phyloP scores from a whole-genome alignment of 129 eudicot species.

The Ambrosia artemisiifolia region DNA sequence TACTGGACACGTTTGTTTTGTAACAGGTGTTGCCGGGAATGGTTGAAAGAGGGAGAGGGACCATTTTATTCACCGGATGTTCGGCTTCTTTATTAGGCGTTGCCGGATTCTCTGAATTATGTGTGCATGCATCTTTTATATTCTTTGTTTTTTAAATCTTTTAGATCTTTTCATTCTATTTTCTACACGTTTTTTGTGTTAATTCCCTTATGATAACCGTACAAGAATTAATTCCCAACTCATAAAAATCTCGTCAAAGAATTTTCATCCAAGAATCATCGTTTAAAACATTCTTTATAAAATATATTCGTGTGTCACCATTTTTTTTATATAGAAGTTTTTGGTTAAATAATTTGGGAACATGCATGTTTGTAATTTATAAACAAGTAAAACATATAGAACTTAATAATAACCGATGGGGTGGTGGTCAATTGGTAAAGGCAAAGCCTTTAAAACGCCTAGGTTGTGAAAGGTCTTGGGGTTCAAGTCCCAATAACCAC shows the following conservation, averaged over 20 bases:
- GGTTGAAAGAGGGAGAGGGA: constrained; percentile 84
- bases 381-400: background rate
- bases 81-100: constrained; percentile 70
- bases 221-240: too few species aligned
- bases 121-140: constrained; percentile 29
- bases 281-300: too few species aligned
- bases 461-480: too few species aligned
- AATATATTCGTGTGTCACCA: too few species aligned
- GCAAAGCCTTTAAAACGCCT: too few species aligned
- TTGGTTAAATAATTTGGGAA: too few species aligned
- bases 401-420: too few species aligned
- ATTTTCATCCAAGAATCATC: too few species aligned
- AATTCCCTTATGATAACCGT: background rate
- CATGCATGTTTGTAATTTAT: background rate
- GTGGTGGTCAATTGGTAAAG: too few species aligned
- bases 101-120: constrained; percentile 74
- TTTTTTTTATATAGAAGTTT: too few species aligned
- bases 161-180: background rate
- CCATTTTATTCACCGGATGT: constrained; percentile 85
- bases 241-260: background rate
- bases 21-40: constrained; percentile 74
- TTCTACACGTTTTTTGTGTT: background rate
- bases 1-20: background rate
- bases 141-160: background rate
- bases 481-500: too few species aligned